A percentile compares a stretch with the other conserved stretches of the same genome.
Evolutionary conservation across 345 rosid species (phyloP).

Genomic region (Carallia pectinifolia): DNA sequence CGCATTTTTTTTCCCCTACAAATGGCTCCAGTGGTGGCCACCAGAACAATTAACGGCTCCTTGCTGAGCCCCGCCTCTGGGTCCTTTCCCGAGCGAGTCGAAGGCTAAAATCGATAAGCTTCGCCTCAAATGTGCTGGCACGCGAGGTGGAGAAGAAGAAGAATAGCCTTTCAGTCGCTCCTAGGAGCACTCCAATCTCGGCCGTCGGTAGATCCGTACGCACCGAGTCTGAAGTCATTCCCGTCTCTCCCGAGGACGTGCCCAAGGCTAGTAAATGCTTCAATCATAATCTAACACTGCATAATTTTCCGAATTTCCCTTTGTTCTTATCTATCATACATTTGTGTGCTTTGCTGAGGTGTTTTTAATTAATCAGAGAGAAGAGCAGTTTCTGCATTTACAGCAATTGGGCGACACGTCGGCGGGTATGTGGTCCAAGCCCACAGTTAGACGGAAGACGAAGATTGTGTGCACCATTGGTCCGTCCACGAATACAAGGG

Average conservation of each 20-base stretch:
- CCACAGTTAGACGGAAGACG: conserved; percentile 78
- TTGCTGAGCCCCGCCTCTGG: conserved; percentile 40
- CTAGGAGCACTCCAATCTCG: conserved; percentile 32
- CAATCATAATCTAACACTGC: background rate
- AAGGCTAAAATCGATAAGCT: conserved; percentile 55
- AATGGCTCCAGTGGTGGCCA: conserved; percentile 85
- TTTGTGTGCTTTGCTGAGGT: no score
- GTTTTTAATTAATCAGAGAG: background rate
- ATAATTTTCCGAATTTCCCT: background rate
- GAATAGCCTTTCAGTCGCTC: conserved; percentile 20
- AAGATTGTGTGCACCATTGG: conserved; percentile 98
- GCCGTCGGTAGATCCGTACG: conserved; percentile 52
- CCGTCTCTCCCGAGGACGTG: conserved; percentile 67
- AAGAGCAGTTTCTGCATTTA: background rate
- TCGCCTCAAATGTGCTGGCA: conserved; percentile 42
- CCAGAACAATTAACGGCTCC: conserved; percentile 59
- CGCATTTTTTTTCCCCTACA: background rate
- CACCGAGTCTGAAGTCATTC: conserved; percentile 58
- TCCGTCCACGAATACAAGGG: conserved; percentile 84
- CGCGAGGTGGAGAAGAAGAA: conserved; percentile 25
- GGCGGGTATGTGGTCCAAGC: conserved; percentile 80
- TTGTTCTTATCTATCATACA: background rate
- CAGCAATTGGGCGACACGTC: conserved; percentile 57
- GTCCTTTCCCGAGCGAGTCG: conserved; percentile 45
- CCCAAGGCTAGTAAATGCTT: conserved; percentile 36